These are phyloP conservation scores for Alternaria longipes DNA, from an alignment of 2,329 filamentous ascomycete species.

Conservation along the genomic window DNA sequence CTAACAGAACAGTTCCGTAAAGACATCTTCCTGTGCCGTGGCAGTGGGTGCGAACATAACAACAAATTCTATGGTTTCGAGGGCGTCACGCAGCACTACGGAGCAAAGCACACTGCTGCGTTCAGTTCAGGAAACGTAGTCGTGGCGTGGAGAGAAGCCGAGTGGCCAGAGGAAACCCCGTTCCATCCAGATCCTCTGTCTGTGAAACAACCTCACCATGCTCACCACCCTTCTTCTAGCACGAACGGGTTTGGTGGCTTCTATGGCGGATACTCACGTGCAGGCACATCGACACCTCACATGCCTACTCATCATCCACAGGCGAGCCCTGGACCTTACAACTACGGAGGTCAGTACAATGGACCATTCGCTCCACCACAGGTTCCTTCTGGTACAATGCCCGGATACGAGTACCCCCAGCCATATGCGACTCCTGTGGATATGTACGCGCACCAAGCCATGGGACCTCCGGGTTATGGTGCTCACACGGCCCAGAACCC, in stretches of 20 bases:
- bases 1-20: constrained; percentile 72
- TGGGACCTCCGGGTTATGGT: constrained; percentile 44
- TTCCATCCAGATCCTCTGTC: constrained; percentile 70
- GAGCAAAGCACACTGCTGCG: constrained; percentile 77
- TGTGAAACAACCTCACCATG: constrained; percentile 50
- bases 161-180: constrained; percentile 80
- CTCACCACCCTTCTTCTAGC: constrained; percentile 38
- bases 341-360: constrained; percentile 45
- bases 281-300: constrained; percentile 49
- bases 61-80: constrained; percentile 78
- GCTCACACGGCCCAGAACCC: constrained; percentile 32
- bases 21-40: constrained; percentile 78
- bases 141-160: constrained; percentile 77
- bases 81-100: constrained; percentile 82
- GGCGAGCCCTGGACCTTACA: constrained; percentile 50
- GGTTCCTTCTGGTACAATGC: constrained; percentile 28
- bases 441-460: constrained; percentile 41
- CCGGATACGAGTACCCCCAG: constrained; percentile 43
- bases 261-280: constrained; percentile 50
- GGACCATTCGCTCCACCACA: constrained; percentile 52
- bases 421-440: constrained; percentile 42
- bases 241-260: constrained; percentile 40
- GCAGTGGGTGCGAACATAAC: constrained; percentile 67
- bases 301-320: constrained; percentile 48
- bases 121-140: constrained; percentile 77